Evolutionary conservation across 2,329 filamentous ascomycete species (phyloP).

Genomic region (Penicillium olsonii): DNA sequence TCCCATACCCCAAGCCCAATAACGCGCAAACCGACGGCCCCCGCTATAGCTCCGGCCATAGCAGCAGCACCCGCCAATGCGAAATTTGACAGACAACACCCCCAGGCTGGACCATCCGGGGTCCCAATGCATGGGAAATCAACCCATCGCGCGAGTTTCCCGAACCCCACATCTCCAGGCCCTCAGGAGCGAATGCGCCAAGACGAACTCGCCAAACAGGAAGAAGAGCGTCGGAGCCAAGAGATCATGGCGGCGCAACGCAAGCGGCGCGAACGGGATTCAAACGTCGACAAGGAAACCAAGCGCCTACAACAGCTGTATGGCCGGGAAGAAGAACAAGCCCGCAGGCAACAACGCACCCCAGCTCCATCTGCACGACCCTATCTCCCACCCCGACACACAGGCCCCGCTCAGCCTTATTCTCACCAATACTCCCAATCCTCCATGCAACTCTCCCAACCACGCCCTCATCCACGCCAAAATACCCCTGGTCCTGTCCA

Average conservation of each 20-base stretch:
- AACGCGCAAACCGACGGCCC: not conserved
- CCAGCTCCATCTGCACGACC: conserved; percentile 13
- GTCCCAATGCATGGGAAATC: conserved; percentile 16
- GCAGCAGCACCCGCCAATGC: not conserved
- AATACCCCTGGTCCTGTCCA: conserved; percentile 12
- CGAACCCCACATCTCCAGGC: conserved; percentile 13
- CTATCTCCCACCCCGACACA: conserved; percentile 22
- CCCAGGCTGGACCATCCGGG: conserved; percentile 7
- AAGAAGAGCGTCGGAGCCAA: conserved; percentile 54
- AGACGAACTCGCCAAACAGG: conserved; percentile 48
- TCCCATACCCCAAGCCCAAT: conserved; percentile 3
- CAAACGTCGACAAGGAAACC: conserved; percentile 73
- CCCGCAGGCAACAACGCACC: conserved; percentile 22
- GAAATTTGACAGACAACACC: not conserved
- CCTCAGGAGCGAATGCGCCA: conserved; percentile 27
- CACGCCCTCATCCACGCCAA: conserved; percentile 17
- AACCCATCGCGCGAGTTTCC: conserved; percentile 11
- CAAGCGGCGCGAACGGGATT: conserved; percentile 49
- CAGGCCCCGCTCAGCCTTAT: conserved; percentile 16
- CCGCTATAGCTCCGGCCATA: not conserved
- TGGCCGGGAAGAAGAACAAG: conserved; percentile 46
- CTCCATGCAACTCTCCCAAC: conserved; percentile 22
- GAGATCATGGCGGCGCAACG: conserved; percentile 52
- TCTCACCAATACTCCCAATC: conserved; percentile 20
- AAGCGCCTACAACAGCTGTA: conserved; percentile 66